These are phyloP conservation scores for Nannochloropsis granulata DNA, from an alignment of 108 stramenopile species.

Conservation along the genomic window DNA sequence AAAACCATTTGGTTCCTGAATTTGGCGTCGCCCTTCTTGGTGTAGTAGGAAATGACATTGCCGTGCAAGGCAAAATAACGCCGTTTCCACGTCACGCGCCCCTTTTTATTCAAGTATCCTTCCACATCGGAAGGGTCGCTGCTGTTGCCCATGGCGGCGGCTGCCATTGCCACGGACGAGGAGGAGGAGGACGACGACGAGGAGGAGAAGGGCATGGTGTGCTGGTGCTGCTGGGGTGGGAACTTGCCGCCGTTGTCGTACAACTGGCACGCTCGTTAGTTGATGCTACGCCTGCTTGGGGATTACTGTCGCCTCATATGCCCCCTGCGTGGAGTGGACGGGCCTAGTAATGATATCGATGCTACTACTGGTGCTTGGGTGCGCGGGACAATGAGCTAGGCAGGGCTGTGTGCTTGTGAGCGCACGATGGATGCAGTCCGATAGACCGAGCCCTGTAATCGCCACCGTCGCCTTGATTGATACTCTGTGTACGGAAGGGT, in stretches of 20 bases:
- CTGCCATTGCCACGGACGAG: background rate
- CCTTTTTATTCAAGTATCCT: constrained; percentile 32
- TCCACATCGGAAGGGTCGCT: background rate
- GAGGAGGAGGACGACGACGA: background rate
- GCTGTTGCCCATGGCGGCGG: background rate
- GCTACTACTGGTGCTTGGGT: too few species aligned
- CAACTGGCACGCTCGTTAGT: too few species aligned
- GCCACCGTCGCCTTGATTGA: too few species aligned
- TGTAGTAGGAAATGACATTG: constrained; percentile 27
- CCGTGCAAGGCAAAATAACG: constrained; percentile 25
- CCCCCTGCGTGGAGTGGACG: too few species aligned
- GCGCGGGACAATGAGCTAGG: too few species aligned
- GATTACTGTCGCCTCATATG: too few species aligned
- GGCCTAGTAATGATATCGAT: too few species aligned
- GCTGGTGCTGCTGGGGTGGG: background rate
- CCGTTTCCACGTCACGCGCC: constrained; percentile 26
- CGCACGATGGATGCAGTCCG: too few species aligned
- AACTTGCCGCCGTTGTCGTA: background rate
- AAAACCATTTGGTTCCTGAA: constrained; percentile 26
- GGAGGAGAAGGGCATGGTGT: background rate
- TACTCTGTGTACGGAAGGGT: too few species aligned
- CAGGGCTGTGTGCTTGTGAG: too few species aligned
- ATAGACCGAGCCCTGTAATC: too few species aligned
- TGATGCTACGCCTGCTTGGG: too few species aligned
- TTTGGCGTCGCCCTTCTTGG: constrained; percentile 22